phyloP scores from a whole-genome alignment of 2,329 filamentous ascomycete species.

The Chaetomium strumarium region DNA sequence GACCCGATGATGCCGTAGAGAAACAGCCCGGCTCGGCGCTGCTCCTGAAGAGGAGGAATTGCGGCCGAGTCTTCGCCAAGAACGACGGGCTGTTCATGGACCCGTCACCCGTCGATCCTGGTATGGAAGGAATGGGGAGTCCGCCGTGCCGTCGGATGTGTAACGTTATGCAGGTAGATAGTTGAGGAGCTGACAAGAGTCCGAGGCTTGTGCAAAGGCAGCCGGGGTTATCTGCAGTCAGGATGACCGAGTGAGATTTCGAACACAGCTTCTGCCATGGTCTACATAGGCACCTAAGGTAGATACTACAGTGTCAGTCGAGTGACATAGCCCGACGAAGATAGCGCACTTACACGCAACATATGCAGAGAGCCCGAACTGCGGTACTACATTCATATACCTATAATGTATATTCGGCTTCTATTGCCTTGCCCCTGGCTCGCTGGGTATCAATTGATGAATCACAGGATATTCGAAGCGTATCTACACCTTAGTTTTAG shows the following conservation, averaged over 20 bases:
- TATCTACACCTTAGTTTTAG: too few species aligned
- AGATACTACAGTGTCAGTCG: too few species aligned
- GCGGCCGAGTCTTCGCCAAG: conserved; percentile 4
- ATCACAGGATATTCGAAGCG: too few species aligned
- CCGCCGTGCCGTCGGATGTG: not conserved
- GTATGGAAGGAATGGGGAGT: not conserved
- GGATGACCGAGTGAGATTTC: too few species aligned
- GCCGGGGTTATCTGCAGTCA: too few species aligned
- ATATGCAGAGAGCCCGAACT: not conserved
- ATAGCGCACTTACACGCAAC: too few species aligned
- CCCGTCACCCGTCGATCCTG: conserved; percentile 4
- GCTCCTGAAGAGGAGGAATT: not conserved
- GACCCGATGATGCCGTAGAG: not conserved
- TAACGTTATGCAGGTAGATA: not conserved
- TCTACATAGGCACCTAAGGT: too few species aligned
- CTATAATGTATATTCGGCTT: too few species aligned
- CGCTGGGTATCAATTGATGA: too few species aligned
- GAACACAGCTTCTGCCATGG: too few species aligned
- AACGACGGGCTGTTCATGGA: not conserved
- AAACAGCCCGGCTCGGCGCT: not conserved
- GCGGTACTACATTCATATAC: not conserved
- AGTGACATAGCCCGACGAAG: too few species aligned
- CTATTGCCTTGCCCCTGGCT: too few species aligned
- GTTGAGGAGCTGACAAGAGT: conserved; percentile 4
- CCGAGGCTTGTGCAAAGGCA: not conserved